These are phyloP conservation scores for Actinomucor elegans DNA, from an alignment of 371 early-diverging fungal genomes.

Conservation along the genomic window DNA sequence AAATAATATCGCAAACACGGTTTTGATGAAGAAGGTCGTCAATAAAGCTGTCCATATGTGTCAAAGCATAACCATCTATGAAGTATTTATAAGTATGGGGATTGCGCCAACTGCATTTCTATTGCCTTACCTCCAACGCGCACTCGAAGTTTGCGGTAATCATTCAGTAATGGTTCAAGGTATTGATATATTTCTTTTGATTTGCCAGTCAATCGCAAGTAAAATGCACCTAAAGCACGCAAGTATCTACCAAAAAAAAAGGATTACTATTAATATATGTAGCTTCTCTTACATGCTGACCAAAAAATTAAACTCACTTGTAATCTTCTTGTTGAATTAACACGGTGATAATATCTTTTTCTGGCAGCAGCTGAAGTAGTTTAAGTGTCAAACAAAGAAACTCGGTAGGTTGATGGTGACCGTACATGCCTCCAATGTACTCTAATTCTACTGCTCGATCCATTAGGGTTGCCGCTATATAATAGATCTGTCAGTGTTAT, in stretches of 20 bases:
- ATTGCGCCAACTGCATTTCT: conserved; percentile 47
- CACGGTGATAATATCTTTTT: conserved; percentile 79
- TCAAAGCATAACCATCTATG: conserved; percentile 59
- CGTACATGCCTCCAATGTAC: conserved; percentile 85
- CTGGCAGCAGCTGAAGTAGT: conserved; percentile 89
- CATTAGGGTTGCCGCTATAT: conserved; percentile 80
- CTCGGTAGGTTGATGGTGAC: conserved; percentile 84
- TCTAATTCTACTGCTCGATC: conserved; percentile 84
- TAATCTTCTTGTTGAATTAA: conserved; percentile 75
- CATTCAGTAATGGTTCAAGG: conserved; percentile 85
- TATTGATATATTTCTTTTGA: conserved; percentile 79
- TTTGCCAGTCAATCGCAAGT: conserved; percentile 78
- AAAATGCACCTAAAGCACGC: conserved; percentile 88
- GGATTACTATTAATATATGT: too few species aligned
- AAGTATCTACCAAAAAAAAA: conserved; percentile 62
- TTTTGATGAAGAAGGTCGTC: conserved; percentile 80
- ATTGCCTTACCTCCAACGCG: conserved; percentile 59
- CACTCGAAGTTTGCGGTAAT: conserved; percentile 83
- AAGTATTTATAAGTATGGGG: background rate
- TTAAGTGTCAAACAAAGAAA: conserved; percentile 90
- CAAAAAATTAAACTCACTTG: conserved; percentile 60
- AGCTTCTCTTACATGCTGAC: too few species aligned
- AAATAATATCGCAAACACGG: conserved; percentile 84
- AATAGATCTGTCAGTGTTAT: background rate
- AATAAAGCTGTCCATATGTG: conserved; percentile 90